Conservation (phyloP, 495 filamentous ascomycete species). For the Neurospora sp. region DNA sequence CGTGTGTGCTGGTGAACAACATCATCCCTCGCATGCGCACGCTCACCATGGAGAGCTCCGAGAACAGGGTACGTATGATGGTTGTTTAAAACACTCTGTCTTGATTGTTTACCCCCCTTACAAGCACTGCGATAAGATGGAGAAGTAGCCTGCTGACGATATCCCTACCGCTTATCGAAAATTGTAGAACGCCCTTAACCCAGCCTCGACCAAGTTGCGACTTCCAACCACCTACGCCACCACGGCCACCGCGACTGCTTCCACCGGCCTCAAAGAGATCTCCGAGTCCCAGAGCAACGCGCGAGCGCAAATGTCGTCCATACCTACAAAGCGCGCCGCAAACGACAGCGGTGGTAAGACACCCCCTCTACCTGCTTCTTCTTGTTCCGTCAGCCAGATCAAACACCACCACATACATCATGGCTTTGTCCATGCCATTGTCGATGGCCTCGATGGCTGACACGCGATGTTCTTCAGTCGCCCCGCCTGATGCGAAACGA, state of each 20-base stretch:
- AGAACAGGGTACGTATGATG: conserved; percentile 28
- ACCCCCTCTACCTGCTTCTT: not conserved
- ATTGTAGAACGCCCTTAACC: not conserved
- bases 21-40: conserved; percentile 19
- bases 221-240: conserved; percentile 1
- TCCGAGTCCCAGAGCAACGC: conserved; percentile 59
- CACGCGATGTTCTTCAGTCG: conserved; percentile 14
- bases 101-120: not conserved
- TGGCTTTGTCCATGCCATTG: not conserved
- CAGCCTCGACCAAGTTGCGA: not conserved
- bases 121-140: not conserved
- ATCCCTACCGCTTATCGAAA: not conserved
- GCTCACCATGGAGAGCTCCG: conserved; percentile 30
- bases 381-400: not conserved
- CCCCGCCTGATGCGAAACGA: conserved; percentile 45
- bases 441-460: conserved; percentile 9
- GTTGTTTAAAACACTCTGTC: not conserved
- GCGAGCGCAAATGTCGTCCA: conserved; percentile 46
- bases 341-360: conserved; percentile 21
- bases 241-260: not conserved
- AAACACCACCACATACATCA: not conserved
- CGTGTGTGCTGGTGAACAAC: conserved; percentile 20
- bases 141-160: not conserved
- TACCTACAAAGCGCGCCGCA: conserved; percentile 36
- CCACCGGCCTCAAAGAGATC: conserved; percentile 27